Base-by-base conservation (phyloP, 2,329 filamentous ascomycete species). In the Zelopaecilomyces penicillatus region DNA sequence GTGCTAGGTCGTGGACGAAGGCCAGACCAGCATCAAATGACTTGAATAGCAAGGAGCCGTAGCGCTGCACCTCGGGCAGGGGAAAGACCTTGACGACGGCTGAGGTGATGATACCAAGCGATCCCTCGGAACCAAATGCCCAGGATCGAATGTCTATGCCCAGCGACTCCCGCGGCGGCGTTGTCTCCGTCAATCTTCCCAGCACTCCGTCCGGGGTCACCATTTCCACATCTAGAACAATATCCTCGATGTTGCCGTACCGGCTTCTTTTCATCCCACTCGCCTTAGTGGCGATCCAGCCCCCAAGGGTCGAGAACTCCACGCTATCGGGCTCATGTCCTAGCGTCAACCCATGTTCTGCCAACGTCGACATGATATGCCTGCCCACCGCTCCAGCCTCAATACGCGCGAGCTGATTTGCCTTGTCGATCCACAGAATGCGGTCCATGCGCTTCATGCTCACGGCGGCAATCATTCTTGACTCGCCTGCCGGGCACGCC, bases 161-260 rank as follows among this genome's bases (percentile, higher is more conserved):
- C 1, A 34, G 12, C 3, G 35, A 39, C 12, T 44, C 36, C 8
- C 42, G 42, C 11, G 42, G 42, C 1, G 42, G 35, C 37, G 12
- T 31, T 39, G 30, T 32, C 12, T 6, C 36, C 35, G 19, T 39
- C 12, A 27, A 30, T 32, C 42, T 30, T 28, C 3, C 29, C 10
- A 39, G 30, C 30, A 32, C 34, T n/a, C 42, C 42, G 11, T 37
- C 19, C 5, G 32, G 34, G 9, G 32, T 44, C 12, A 44, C 42
- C 27, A 44, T 30, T 9, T 37, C 26, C 28, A 44, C 30, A 26
- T 44, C 42, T 5, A 44, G 35, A 6, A 44, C 30, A 27, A 44
- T 31, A 33, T 44, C 42, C 36, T 44, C 42, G 26, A 44, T 44
- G 9, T 44, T 44, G 7, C 42, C 42, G 12, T 44, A 44, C n/a